phyloP scores from a whole-genome alignment of 2,329 filamentous ascomycete species.

The Xylariomycetidae sp. region DNA sequence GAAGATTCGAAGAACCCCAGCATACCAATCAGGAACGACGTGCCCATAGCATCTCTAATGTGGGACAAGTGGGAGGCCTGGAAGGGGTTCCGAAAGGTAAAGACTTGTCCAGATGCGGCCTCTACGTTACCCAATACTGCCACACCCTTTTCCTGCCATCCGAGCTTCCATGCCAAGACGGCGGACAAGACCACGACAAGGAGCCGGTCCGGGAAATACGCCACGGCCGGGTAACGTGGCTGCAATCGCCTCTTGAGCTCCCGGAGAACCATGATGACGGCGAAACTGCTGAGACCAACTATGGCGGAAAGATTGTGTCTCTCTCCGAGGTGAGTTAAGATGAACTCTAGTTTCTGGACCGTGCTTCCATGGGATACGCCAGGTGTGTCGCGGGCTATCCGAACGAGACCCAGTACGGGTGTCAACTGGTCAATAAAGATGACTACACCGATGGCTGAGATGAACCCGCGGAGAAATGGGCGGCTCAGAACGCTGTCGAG shows the following conservation, averaged over 20 bases:
- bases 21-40: slow-evolving; percentile 86
- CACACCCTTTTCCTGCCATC: slow-evolving; percentile 77
- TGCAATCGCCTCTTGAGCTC: slow-evolving; percentile 78
- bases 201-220: slow-evolving; percentile 90
- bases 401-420: slow-evolving; percentile 76
- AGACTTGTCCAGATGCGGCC: slow-evolving; percentile 64
- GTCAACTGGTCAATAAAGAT: slow-evolving; percentile 94
- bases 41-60: slow-evolving; percentile 81
- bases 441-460: slow-evolving; percentile 93
- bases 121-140: slow-evolving; percentile 80
- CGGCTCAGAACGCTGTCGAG: slow-evolving; percentile 90
- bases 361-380: slow-evolving; percentile 80
- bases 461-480: slow-evolving; percentile 91
- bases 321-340: slow-evolving; percentile 60
- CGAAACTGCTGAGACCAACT: slow-evolving; percentile 75
- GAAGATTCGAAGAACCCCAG: slow-evolving; percentile 99
- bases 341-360: slow-evolving; percentile 78
- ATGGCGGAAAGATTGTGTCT: slow-evolving; percentile 71
- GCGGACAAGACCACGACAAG: slow-evolving; percentile 82
- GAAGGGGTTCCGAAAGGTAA: slow-evolving; percentile 85
- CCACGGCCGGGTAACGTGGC: slow-evolving; percentile 71
- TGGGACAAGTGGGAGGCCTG: slow-evolving; percentile 70
- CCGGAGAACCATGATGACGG: slow-evolving; percentile 86
- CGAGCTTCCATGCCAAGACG: slow-evolving; percentile 68
- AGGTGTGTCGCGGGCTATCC: slow-evolving; percentile 55